Evolutionary conservation across 208 protist species (phyloP).

Genomic region (Vickermania spadyakhi): DNA sequence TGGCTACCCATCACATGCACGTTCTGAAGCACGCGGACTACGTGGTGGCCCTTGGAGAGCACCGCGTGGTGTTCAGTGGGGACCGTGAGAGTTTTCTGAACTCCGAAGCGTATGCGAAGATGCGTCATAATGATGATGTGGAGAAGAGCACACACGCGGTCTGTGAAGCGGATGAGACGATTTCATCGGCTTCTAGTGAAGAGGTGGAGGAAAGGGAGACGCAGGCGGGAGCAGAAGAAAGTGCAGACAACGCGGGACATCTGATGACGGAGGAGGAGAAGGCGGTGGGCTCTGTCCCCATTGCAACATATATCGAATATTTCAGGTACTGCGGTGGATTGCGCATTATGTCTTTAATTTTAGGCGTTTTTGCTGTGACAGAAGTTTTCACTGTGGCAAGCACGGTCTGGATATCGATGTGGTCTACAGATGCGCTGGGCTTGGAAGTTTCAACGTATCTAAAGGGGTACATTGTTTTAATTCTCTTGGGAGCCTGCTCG

Average conservation of each 20-base stretch:
- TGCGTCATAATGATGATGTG: not conserved
- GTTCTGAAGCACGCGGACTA: constrained; percentile 65
- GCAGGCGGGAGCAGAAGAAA: not conserved
- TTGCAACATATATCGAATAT: constrained; percentile 53
- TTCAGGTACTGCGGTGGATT: constrained; percentile 37
- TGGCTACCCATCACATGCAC: constrained; percentile 94
- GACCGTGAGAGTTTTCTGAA: constrained; percentile 19
- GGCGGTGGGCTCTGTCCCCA: constrained; percentile 44
- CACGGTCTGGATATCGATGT: constrained; percentile 69
- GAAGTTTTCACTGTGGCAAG: constrained; percentile 33
- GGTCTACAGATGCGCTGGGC: constrained; percentile 20
- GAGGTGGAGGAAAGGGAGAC: not conserved
- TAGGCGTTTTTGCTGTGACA: constrained; percentile 40
- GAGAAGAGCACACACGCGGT: not conserved
- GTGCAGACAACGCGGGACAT: not conserved
- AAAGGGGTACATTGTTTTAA: constrained; percentile 27
- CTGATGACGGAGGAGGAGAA: constrained; percentile 61
- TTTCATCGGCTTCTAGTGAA: not conserved
- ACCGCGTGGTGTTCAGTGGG: constrained; percentile 36
- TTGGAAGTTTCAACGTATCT: constrained; percentile 22
- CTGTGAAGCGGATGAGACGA: not conserved
- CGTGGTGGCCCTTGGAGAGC: constrained; percentile 69
- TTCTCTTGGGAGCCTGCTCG: constrained; percentile 18
- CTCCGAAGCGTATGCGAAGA: not conserved
- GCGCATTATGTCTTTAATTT: constrained; percentile 16